Evolutionary conservation across 2,329 filamentous ascomycete species (phyloP).

Genomic region (Colletotrichum salicis): DNA sequence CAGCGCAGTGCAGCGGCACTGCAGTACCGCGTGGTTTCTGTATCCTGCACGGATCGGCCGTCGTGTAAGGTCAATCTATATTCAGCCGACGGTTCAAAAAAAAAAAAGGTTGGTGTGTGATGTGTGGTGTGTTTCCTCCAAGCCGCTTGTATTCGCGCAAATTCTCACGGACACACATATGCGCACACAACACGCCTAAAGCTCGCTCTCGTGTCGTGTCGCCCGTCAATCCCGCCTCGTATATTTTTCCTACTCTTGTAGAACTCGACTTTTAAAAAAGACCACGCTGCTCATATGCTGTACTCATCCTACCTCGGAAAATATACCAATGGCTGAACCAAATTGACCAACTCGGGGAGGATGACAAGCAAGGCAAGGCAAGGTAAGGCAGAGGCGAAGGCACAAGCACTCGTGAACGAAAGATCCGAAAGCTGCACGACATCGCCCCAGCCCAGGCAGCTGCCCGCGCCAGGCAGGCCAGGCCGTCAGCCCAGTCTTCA

Average conservation of each 20-base stretch:
- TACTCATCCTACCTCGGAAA: neutral
- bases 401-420: neutral
- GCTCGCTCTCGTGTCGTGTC: neutral
- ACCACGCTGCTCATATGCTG: neutral
- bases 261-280: neutral
- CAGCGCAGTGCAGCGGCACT: neutral
- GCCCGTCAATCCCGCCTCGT: neutral
- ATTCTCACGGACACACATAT: neutral
- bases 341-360: neutral
- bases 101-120: neutral
- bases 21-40: constrained; percentile 2
- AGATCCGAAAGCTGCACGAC: constrained; percentile 26
- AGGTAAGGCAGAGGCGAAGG: neutral
- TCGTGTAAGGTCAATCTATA: constrained; percentile 19
- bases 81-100: neutral
- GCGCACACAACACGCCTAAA: neutral
- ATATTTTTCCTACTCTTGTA: neutral
- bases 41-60: constrained; percentile 33
- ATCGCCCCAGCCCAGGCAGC: neutral
- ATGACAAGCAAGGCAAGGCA: neutral
- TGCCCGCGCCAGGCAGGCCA: neutral
- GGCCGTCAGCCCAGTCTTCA: neutral
- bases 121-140: neutral
- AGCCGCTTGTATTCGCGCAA: neutral
- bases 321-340: neutral